Conservation (phyloP, 331 rosid species). For the Stylosanthes scabra region DNA sequence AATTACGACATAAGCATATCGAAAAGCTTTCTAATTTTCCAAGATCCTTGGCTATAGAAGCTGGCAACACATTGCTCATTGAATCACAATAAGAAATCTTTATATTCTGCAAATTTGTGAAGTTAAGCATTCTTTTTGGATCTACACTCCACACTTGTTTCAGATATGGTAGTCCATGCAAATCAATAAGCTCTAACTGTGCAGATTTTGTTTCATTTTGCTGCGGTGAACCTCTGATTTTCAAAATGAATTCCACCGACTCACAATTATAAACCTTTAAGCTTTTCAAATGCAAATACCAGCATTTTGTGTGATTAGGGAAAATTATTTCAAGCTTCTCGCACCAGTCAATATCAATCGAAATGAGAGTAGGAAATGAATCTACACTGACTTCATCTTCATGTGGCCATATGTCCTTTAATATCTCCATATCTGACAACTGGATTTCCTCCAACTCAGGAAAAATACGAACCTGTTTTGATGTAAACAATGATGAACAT, state of each 20-base stretch:
- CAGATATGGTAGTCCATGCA: not conserved
- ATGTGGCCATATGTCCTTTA: not conserved
- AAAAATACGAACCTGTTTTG: not conserved
- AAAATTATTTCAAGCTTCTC: not conserved
- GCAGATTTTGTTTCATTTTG: not conserved
- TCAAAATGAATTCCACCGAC: conserved; percentile 9
- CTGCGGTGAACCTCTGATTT: not conserved
- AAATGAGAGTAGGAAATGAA: conserved; percentile 6
- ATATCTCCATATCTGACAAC: not conserved
- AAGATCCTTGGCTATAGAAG: conserved; percentile 23
- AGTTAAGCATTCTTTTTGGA: conserved; percentile 28
- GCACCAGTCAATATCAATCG: not conserved
- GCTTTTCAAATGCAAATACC: not conserved
- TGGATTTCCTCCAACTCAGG: conserved; percentile 33
- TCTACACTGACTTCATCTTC: not conserved
- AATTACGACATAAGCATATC: accelerated
- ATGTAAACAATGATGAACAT: not conserved
- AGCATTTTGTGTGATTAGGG: conserved; percentile 16
- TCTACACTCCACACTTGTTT: conserved; percentile 18
- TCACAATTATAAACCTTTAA: not conserved
- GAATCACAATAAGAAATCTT: accelerated
- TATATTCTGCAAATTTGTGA: not conserved
- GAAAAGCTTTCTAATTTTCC: not conserved
- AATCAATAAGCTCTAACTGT: not conserved
- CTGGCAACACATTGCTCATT: conserved; percentile 11